These are phyloP conservation scores for Aspergillus sp. DNA, from an alignment of 2,329 filamentous ascomycete genomes.

Conservation along the genomic window DNA sequence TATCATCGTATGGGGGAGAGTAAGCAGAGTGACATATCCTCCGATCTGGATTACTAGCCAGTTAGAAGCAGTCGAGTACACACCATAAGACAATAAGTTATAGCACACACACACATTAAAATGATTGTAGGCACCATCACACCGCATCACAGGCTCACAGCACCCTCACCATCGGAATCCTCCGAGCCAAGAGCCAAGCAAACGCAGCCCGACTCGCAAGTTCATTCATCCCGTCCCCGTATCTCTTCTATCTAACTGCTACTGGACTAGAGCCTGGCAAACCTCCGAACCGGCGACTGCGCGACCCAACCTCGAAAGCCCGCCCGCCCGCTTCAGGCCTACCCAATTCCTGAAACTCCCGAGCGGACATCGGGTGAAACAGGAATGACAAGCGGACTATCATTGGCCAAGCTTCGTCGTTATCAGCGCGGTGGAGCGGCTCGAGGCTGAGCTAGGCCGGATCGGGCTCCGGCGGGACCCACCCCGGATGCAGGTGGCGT, in stretches of 20 bases:
- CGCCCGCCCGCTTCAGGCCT: not conserved
- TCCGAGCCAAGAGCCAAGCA: not conserved
- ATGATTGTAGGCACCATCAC: no score
- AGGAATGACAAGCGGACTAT: slow-evolving; percentile 9
- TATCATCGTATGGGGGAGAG: no score
- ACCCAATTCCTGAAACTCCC: slow-evolving; percentile 6
- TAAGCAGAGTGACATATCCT: no score
- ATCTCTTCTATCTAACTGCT: no score
- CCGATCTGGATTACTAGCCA: no score
- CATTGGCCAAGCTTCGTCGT: slow-evolving; percentile 19
- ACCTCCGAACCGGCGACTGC: not conserved
- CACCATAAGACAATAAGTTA: no score
- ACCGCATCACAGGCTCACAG: not conserved
- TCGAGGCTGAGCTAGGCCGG: slow-evolving; percentile 4
- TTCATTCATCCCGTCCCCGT: not conserved
- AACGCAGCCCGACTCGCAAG: not conserved
- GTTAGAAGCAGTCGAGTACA: no score
- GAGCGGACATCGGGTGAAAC: slow-evolving; percentile 13
- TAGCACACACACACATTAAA: no score
- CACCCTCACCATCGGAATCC: not conserved
- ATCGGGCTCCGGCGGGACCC: slow-evolving; percentile 10
- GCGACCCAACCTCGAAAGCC: not conserved
- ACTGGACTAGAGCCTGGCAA: no score
- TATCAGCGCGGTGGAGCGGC: slow-evolving; percentile 19
- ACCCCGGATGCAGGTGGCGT: slow-evolving; percentile 18